Percentiles rank a stretch among this genome's conserved stretches.
Conservation (phyloP, 1,284 basidiomycete genomes). For the Cystobasidiaceae sp. region DNA sequence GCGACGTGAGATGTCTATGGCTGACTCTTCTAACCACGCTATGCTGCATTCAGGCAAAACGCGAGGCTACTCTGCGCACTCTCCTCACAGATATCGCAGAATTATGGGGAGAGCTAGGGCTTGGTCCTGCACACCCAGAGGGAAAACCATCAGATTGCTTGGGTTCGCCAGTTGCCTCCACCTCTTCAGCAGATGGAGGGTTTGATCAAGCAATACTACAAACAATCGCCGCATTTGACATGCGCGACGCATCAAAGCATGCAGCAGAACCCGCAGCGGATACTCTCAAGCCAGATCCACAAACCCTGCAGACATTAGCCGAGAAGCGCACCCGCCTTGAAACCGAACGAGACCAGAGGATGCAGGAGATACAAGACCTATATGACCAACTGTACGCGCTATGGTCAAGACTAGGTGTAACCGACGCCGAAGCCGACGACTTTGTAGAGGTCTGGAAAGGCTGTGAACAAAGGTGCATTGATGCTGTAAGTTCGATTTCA, state of each 20-base stretch:
- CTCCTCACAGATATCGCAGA: constrained; percentile 68
- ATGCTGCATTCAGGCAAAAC: constrained; percentile 57
- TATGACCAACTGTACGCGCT: constrained; percentile 77
- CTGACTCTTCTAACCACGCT: background rate
- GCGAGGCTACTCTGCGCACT: constrained; percentile 59
- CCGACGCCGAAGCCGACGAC: constrained; percentile 66
- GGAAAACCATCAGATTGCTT: too few relatives aligned
- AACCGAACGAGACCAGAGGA: constrained; percentile 62
- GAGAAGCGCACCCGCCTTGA: constrained; percentile 50
- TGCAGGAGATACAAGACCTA: constrained; percentile 72
- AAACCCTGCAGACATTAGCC: background rate
- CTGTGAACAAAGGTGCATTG: constrained; percentile 65
- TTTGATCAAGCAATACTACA: too few relatives aligned
- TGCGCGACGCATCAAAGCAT: too few relatives aligned
- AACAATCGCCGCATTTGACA: too few relatives aligned
- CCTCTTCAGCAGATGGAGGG: too few relatives aligned
- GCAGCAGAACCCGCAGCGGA: too few relatives aligned
- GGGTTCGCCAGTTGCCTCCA: too few relatives aligned
- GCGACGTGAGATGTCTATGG: background rate
- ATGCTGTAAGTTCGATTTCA: constrained; percentile 48
- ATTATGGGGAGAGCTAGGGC: constrained; percentile 72
- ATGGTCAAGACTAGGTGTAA: constrained; percentile 70
- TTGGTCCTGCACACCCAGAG: constrained; percentile 56
- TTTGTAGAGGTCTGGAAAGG: constrained; percentile 75
- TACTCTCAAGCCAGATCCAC: background rate